phyloP scores from a whole-genome alignment of 257 asterid genomes.

The Solanum chiquidenum region DNA sequence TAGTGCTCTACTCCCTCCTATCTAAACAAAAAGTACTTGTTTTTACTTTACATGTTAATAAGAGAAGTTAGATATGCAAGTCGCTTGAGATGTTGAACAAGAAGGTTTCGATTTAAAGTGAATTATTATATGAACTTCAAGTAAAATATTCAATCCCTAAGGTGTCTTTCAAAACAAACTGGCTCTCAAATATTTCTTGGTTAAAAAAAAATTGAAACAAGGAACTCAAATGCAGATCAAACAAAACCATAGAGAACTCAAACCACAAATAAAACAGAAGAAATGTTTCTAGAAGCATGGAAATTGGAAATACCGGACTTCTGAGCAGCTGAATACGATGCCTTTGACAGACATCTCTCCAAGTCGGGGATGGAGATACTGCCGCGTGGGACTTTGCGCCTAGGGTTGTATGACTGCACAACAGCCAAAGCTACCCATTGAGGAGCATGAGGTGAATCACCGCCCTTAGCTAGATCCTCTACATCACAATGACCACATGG shows the following conservation, averaged over 20 bases:
- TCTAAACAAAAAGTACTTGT: not conserved
- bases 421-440: slow-evolving; percentile 89
- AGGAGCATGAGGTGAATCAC: slow-evolving; percentile 25
- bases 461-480: slow-evolving; percentile 41
- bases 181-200: not conserved
- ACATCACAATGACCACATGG: slow-evolving; percentile 9
- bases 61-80: not conserved
- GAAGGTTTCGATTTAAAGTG: not conserved
- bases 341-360: slow-evolving; percentile 78
- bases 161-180: not conserved
- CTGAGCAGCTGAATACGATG: slow-evolving; percentile 67
- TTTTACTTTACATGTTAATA: not conserved
- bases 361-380: slow-evolving; percentile 58
- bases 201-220: not conserved
- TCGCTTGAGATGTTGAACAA: not conserved
- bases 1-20: not conserved
- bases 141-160: not conserved
- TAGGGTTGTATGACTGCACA: slow-evolving; percentile 76
- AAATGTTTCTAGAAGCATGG: not conserved
- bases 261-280: not conserved
- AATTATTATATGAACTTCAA: not conserved
- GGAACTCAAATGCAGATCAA: not conserved
- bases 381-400: slow-evolving; percentile 78
- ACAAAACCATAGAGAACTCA: not conserved
- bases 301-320: slow-evolving; percentile 49